Percentiles rank a stretch among this genome's conserved stretches.
phyloP scores from a whole-genome alignment of 257 asterid species.

The Osmanthus fragrans region DNA sequence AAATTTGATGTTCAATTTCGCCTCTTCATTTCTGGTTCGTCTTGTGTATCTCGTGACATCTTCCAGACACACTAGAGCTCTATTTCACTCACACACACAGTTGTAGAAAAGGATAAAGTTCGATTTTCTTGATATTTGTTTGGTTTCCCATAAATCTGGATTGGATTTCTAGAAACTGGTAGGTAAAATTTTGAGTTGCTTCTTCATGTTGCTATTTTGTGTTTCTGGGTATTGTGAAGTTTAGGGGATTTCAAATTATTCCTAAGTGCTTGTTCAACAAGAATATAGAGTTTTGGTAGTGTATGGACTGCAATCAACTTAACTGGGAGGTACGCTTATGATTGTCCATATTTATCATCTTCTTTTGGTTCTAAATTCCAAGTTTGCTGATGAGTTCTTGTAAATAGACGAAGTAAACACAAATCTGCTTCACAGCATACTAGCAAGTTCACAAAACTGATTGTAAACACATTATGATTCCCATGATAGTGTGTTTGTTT shows the following conservation, averaged over 20 bases:
- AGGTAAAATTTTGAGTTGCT: neutral
- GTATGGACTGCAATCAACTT: conserved; percentile 90
- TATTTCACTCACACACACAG: too few species aligned
- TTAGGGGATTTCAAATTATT: conserved; percentile 93
- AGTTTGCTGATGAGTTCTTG: neutral
- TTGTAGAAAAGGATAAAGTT: too few species aligned
- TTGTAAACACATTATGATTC: too few species aligned
- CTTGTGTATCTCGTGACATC: too few species aligned
- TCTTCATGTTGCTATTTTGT: neutral
- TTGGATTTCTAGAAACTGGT: conserved; percentile 17
- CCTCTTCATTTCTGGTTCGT: too few species aligned
- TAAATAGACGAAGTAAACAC: neutral
- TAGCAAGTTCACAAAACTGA: too few species aligned
- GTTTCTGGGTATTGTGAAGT: neutral
- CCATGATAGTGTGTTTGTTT: too few species aligned
- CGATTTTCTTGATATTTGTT: too few species aligned
- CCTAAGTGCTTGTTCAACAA: conserved; percentile 85
- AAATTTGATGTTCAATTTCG: too few species aligned
- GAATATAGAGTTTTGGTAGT: conserved; percentile 89
- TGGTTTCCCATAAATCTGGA: neutral
- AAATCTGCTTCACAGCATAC: too few species aligned
- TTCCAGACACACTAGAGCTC: too few species aligned
- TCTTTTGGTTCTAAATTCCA: neutral
- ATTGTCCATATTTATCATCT: neutral
- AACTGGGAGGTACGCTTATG: conserved; percentile 59